Evolutionary conservation across 2,329 filamentous ascomycete species (phyloP).

Genomic region (Xylaria sp.): DNA sequence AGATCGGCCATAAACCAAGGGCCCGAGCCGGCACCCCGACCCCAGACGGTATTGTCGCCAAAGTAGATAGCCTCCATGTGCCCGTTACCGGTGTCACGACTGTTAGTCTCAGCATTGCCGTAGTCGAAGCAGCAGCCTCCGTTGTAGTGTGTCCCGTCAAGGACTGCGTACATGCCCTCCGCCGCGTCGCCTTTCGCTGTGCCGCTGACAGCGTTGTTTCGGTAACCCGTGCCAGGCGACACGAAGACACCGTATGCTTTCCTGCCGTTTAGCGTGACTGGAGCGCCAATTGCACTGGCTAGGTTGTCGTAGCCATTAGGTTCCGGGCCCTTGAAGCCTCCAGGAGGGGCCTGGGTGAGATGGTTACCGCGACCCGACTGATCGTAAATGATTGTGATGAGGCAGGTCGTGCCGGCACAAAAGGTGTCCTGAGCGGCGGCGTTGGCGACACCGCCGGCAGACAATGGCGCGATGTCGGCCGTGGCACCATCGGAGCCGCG

Average conservation of each 20-base stretch:
- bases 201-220: conserved; percentile 59
- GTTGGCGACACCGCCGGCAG: conserved; percentile 67
- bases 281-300: conserved; percentile 63
- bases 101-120: conserved; percentile 61
- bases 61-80: conserved; percentile 75
- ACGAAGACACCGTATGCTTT: conserved; percentile 70
- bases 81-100: conserved; percentile 60
- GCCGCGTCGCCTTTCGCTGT: conserved; percentile 60
- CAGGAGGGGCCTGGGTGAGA: conserved; percentile 65
- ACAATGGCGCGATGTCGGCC: conserved; percentile 54
- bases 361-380: conserved; percentile 68
- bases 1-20: conserved; percentile 75
- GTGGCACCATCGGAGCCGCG: conserved; percentile 59
- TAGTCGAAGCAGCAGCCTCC: conserved; percentile 63
- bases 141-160: conserved; percentile 67
- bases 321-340: conserved; percentile 62
- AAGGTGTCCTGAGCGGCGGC: conserved; percentile 65
- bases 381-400: conserved; percentile 69
- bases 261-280: conserved; percentile 63
- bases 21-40: conserved; percentile 60
- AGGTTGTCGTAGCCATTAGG: conserved; percentile 63
- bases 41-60: conserved; percentile 60
- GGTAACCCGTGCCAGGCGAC: conserved; percentile 66
- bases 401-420: conserved; percentile 64
- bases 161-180: conserved; percentile 65